phyloP scores from a whole-genome alignment of 306 rosid genomes.

The Lupinus albus region DNA sequence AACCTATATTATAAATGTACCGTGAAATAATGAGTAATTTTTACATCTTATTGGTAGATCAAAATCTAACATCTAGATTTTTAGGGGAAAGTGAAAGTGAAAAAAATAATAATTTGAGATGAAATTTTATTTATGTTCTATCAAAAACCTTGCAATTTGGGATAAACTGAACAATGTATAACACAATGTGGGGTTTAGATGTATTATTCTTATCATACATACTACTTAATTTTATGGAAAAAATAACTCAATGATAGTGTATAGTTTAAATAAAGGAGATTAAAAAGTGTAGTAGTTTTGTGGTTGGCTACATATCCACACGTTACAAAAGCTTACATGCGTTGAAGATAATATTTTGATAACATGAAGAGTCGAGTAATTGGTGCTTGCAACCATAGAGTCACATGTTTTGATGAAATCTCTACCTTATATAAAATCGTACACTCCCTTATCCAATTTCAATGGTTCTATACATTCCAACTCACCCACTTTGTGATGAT shows the following conservation, averaged over 20 bases:
- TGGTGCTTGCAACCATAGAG: background rate
- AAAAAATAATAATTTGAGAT: conserved; percentile 7
- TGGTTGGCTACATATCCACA: conserved; percentile 44
- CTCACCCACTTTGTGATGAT: conserved; percentile 36
- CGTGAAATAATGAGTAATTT: too few relatives aligned
- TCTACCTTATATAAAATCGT: conserved; percentile 30
- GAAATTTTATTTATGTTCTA: too few relatives aligned
- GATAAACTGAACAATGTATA: background rate
- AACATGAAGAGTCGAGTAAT: conserved; percentile 32
- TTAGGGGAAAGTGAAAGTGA: too few relatives aligned
- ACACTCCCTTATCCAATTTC: conserved; percentile 44
- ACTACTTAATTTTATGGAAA: background rate
- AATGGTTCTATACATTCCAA: conserved; percentile 45
- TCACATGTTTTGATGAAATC: conserved; percentile 43
- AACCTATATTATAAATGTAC: too few relatives aligned
- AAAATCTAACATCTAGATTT: too few relatives aligned
- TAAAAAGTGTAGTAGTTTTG: too few relatives aligned
- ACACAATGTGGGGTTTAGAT: background rate
- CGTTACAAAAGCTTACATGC: conserved; percentile 26
- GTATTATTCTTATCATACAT: background rate
- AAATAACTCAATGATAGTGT: background rate
- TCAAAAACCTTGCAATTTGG: too few relatives aligned
- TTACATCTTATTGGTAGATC: too few relatives aligned
- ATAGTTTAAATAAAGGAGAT: background rate
- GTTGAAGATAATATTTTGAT: conserved; percentile 46